Base-by-base conservation (phyloP, 768 basidiomycete species). In the Brasilioporus rufonigricans region DNA sequence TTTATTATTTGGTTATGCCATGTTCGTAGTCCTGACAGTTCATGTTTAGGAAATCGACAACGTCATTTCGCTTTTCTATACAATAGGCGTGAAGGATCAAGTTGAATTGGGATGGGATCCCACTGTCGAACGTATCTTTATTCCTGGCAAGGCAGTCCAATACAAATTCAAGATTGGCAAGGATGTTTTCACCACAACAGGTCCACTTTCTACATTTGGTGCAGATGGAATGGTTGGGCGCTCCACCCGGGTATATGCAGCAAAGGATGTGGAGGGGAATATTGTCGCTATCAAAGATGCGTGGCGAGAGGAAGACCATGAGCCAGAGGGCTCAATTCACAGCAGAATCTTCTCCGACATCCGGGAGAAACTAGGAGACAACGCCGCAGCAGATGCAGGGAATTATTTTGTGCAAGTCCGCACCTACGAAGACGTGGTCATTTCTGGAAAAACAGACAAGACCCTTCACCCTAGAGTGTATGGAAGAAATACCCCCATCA, bases 51-150 rank as follows among this genome's bases (percentile, higher is more conserved):
- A 21, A 10, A 53, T 56, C 2, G 29, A 63, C 10, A 0, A 18
- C 0, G 11, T 56, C 2, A 52, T 62, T 2, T 41, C 53, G n/a
- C 45, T 62, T 24, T 59, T 62, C 40, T 52, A 60, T 11, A 19
- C 14, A 36, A 3, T 2, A 3, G 45, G 27, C 7, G 1, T n/a
- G n/a, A n/a, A n/a, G n/a, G n/a, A n/a, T n/a, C 16, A 44, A 11
- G 53, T n/a, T 13, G 36, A 19, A 4, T 18, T 35, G 1, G 50
- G 50, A 18, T 51, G 50, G 50, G 50, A 51, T 35, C 23, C 41
- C 18, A 51, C 50, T 19, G 31, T 51, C 24, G 5, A 36, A 24
- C 23, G 24, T 33, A 48, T 48, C 4, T 13, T 2, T 5, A 8
- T 14, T n/a, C n/a, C n/a, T 9, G 21, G 11, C 12, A 12, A 11